Conservation (phyloP, 257 asterid genomes). For the Voacanga thouarsii region DNA sequence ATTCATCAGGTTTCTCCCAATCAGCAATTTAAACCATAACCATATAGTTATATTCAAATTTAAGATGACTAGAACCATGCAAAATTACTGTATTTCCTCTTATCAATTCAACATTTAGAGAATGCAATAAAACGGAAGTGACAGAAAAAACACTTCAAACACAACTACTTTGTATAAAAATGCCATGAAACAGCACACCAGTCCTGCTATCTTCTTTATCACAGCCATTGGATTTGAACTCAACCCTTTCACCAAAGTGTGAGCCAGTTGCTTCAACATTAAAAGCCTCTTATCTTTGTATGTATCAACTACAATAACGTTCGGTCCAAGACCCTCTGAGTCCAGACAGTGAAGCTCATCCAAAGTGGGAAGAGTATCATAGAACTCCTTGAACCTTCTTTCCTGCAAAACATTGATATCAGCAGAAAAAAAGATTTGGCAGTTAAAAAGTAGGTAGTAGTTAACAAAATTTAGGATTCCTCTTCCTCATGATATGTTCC, state of each 20-base stretch:
- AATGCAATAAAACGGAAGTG: not conserved
- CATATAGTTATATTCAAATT: not conserved
- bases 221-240: conserved; percentile 63
- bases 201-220: conserved; percentile 87
- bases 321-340: conserved; percentile 73
- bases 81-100: not conserved
- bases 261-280: conserved; percentile 83
- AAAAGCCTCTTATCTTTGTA: conserved; percentile 87
- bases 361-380: conserved; percentile 71
- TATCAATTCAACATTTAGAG: not conserved
- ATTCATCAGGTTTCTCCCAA: not conserved
- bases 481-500: not conserved
- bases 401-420: conserved; percentile 51
- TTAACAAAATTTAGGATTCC: not conserved
- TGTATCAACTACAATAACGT: conserved; percentile 76
- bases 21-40: not conserved
- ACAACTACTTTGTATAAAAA: not conserved
- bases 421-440: not conserved
- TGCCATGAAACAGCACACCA: conserved; percentile 46
- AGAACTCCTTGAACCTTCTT: conserved; percentile 89
- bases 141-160: not conserved
- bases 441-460: not conserved
- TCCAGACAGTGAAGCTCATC: conserved; percentile 77
- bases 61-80: conserved; percentile 1
- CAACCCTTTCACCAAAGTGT: conserved; percentile 74